Evolutionary conservation across 1,284 basidiomycete genomes (phyloP), one percentile per base, ranked within the genome.

Genomic region (Blastosporella zonata): DNA sequence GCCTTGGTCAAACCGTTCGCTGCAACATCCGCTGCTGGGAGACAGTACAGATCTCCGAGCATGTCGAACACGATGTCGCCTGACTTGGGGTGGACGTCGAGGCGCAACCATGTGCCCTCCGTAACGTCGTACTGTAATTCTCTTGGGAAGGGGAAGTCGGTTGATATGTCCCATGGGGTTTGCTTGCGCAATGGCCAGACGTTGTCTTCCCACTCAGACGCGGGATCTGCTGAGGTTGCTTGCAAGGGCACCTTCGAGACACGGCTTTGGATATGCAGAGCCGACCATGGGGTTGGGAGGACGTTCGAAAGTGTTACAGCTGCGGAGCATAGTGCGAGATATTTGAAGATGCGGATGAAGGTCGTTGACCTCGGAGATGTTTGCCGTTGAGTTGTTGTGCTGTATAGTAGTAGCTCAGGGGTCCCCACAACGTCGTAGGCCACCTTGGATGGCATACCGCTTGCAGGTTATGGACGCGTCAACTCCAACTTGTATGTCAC

Each of bases 41-140:
- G 69, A 56, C 85, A 88, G 61, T 87, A 87, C 22, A 88, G 60
- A 59, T 88, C 84, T 2, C 85, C 85, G 3, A 83, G 66, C 74
- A 88, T 84, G 60, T 87, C 85, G 47, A 87, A 88, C 6, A 87
- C 73, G 45, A 88, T 77, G 53, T 88, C 85, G 8, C 86, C 84
- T 2, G 77, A 74, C 50, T 66, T 66, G 6, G 83, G 82, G 55
- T 85, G 79, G 2, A 87, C 82, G 58, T 87, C 84, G 25, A 87
- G 74, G 10, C 84, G 74, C 43, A 87, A 66, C 84, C 84, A 87
- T 25, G 84, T 87, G 7, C 85, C 85, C 57, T 87, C 82, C 28
- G 73, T 69, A 15, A 87, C 84, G 44, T 85, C 78, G 60, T 82
- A 87, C 49, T 78, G 73, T n/a, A 86, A 67, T 18, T 66, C 67